phyloP scores from a whole-genome alignment of 139 green algal genomes.

The Dunaliella primolecta region DNA sequence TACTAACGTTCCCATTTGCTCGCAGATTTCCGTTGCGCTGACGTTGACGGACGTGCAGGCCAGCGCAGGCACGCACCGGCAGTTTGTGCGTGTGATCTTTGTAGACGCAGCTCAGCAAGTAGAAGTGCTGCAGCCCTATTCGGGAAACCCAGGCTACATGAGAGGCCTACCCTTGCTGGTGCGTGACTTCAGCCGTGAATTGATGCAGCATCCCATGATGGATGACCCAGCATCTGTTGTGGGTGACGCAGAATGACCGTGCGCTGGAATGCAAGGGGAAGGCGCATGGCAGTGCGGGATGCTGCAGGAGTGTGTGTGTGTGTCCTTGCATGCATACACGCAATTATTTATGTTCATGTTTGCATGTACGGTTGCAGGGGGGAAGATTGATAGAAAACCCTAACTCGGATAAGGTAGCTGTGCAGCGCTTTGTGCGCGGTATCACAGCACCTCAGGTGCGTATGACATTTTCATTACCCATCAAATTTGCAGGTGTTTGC shows the following conservation, averaged over 20 bases:
- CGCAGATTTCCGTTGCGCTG: slow-evolving; percentile 29
- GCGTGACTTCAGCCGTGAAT: not conserved
- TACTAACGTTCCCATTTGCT: no score
- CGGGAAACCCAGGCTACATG: slow-evolving; percentile 50
- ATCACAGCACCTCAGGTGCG: not conserved
- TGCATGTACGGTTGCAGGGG: not conserved
- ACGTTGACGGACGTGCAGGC: slow-evolving; percentile 26
- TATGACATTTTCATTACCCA: not conserved
- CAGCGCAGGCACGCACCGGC: not conserved
- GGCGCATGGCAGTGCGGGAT: no score
- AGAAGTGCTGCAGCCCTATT: slow-evolving; percentile 20
- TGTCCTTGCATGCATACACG: no score
- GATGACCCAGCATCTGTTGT: no score
- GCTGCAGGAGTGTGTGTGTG: not conserved
- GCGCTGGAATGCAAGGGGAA: no score
- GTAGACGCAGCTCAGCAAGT: not conserved
- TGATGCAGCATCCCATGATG: no score
- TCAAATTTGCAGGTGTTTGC: not conserved
- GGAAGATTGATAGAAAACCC: not conserved
- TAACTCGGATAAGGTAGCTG: not conserved
- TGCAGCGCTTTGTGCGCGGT: not conserved
- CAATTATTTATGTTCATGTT: not conserved
- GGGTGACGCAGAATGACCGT: no score
- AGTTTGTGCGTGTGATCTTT: slow-evolving; percentile 23
- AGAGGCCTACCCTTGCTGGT: slow-evolving; percentile 42